These are phyloP conservation scores for Raphidocelis subcapitata DNA, from an alignment of 139 green algal species.

Conservation along the genomic window DNA sequence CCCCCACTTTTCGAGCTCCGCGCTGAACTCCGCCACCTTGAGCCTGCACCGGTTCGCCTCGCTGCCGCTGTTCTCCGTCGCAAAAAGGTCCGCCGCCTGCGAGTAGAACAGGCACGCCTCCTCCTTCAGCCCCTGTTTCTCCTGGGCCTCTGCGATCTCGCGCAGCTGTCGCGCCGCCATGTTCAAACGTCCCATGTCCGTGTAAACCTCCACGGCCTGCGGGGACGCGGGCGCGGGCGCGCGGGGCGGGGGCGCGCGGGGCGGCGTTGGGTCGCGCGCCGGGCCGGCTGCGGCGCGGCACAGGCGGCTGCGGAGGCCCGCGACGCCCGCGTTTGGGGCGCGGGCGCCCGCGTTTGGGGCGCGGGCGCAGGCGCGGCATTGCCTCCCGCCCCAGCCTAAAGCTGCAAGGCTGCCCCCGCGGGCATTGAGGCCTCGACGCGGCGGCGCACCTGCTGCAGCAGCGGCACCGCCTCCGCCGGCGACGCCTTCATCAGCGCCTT, in stretches of 20 bases:
- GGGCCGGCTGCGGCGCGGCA: not conserved
- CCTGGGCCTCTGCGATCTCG: constrained; percentile 84
- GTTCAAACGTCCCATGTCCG: constrained; percentile 91
- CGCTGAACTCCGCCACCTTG: constrained; percentile 74
- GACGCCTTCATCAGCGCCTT: constrained; percentile 78
- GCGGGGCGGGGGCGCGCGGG: constrained; percentile 23
- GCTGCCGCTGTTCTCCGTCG: constrained; percentile 69
- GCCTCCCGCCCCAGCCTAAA: too few relatives aligned
- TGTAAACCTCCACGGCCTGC: constrained; percentile 86
- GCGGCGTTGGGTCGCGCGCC: not conserved
- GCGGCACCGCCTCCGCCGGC: constrained; percentile 18
- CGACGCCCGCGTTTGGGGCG: too few relatives aligned
- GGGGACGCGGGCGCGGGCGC: constrained; percentile 51
- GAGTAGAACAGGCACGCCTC: constrained; percentile 75
- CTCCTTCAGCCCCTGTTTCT: constrained; percentile 79
- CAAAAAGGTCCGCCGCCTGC: constrained; percentile 90
- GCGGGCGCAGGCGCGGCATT: too few relatives aligned
- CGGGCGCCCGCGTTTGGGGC: too few relatives aligned
- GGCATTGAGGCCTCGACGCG: too few relatives aligned
- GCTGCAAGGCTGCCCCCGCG: too few relatives aligned
- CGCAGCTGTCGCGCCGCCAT: constrained; percentile 89
- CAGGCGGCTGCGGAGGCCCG: not conserved
- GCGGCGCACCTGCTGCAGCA: constrained; percentile 38
- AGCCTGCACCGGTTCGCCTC: constrained; percentile 83
- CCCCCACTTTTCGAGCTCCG: constrained; percentile 59